Conservation (phyloP, 441 rosid genomes). For the Bruguiera hainesii region DNA sequence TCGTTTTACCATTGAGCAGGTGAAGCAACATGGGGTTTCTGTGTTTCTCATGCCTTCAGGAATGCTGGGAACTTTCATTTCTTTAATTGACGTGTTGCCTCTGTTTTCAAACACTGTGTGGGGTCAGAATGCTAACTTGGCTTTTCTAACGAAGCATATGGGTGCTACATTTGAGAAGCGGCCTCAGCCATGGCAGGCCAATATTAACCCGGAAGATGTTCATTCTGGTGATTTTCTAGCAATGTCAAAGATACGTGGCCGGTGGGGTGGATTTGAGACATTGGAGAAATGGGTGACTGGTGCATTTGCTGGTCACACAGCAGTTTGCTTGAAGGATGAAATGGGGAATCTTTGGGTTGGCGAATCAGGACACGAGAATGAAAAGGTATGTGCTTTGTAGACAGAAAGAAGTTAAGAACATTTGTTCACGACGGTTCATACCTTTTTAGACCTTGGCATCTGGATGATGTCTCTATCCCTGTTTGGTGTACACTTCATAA, state of each 20-base stretch:
- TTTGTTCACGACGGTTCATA: no score
- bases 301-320: conserved; percentile 97
- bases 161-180: conserved; percentile 80
- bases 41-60: conserved; percentile 95
- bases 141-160: conserved; percentile 78
- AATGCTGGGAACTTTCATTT: conserved; percentile 80
- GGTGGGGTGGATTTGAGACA: conserved; percentile 99
- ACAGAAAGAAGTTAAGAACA: no score
- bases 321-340: conserved; percentile 94
- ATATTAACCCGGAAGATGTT: conserved; percentile 64
- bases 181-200: conserved; percentile 64
- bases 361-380: conserved; percentile 98
- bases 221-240: conserved; percentile 89
- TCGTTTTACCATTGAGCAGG: conserved; percentile 40
- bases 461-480: no score
- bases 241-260: conserved; percentile 85
- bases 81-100: conserved; percentile 78
- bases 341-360: conserved; percentile 94
- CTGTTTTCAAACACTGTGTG: conserved; percentile 76
- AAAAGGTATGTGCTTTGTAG: conserved; percentile 45
- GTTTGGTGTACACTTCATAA: no score
- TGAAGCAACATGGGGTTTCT: conserved; percentile 85
- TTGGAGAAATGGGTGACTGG: conserved; percentile 99
- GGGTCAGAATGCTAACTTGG: conserved; percentile 87
- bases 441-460: background rate